A percentile compares a stretch with the other conserved stretches of the same genome.
Conservation (phyloP, 768 basidiomycete species). For the Phylloporus arenicola region DNA sequence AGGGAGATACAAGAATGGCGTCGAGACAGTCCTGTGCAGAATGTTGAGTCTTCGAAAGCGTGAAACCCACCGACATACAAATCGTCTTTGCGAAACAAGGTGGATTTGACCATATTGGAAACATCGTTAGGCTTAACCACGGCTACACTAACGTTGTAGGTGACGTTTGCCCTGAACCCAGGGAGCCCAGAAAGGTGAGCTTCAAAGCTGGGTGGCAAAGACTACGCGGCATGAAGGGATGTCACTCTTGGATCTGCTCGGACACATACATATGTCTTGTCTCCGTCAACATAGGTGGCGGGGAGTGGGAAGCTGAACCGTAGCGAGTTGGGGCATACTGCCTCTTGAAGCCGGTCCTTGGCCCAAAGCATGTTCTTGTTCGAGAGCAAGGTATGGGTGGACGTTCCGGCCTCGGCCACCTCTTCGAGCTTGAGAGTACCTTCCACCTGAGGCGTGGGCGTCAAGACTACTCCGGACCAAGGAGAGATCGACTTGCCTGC, state of each 20-base stretch:
- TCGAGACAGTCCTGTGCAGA: constrained; percentile 44
- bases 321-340: constrained; percentile 48
- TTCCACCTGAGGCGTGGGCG: constrained; percentile 43
- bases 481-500: constrained; percentile 38
- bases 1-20: constrained; percentile 60
- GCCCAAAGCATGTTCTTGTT: constrained; percentile 54
- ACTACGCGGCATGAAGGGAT: constrained; percentile 32
- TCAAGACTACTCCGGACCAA: background rate
- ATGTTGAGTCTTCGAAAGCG: background rate
- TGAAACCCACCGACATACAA: constrained; percentile 37
- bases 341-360: constrained; percentile 36
- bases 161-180: constrained; percentile 62
- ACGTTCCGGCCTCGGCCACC: constrained; percentile 61
- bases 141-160: constrained; percentile 53
- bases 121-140: constrained; percentile 45
- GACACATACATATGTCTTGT: constrained; percentile 52
- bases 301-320: constrained; percentile 56
- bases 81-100: constrained; percentile 47
- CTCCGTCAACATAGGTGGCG: constrained; percentile 49
- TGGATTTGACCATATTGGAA: constrained; percentile 45
- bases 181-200: constrained; percentile 67
- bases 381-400: constrained; percentile 46
- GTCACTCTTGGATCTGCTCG: background rate
- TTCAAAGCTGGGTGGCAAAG: constrained; percentile 65
- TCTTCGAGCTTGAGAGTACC: constrained; percentile 56